Percentiles rank a stretch among this genome's conserved stretches.
phyloP scores from a whole-genome alignment of 106 monocot genomes.

The Iris macrosiphon region DNA sequence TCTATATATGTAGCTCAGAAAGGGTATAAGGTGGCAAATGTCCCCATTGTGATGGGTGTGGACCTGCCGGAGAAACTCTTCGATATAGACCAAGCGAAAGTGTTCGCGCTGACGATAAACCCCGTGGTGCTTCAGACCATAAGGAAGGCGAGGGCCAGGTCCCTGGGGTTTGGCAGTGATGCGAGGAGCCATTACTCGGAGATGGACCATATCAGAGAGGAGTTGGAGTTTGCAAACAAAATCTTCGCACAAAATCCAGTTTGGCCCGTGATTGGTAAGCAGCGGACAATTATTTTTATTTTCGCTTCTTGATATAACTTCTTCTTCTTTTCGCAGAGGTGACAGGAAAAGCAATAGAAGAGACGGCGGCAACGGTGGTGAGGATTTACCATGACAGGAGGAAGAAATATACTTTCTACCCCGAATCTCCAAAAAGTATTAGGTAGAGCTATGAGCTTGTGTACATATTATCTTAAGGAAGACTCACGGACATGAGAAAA shows the following conservation, averaged over 20 bases:
- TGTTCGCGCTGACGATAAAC: conserved; percentile 78
- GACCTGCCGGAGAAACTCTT: conserved; percentile 61
- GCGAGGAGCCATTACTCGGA: conserved; percentile 70
- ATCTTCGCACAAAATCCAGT: conserved; percentile 59
- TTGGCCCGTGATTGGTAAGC: conserved; percentile 88
- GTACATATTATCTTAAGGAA: too few relatives aligned
- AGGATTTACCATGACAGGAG: conserved; percentile 76
- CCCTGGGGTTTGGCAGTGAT: conserved; percentile 40
- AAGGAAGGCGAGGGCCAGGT: conserved; percentile 73
- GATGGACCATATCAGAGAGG: conserved; percentile 71
- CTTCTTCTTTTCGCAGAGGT: conserved; percentile 48
- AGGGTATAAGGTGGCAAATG: conserved; percentile 90
- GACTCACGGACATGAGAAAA: too few relatives aligned
- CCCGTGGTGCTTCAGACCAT: conserved; percentile 68
- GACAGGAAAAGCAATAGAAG: conserved; percentile 89
- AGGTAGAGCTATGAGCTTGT: too few relatives aligned
- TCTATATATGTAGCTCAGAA: conserved; percentile 90
- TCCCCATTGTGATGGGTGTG: conserved; percentile 79
- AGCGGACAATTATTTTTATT: background rate
- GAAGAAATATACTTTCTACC: conserved; percentile 63
- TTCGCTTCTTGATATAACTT: background rate
- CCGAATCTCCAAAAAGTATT: conserved; percentile 70
- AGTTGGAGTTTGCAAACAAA: conserved; percentile 58
- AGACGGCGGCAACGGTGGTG: conserved; percentile 76
- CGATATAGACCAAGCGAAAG: conserved; percentile 67